A percentile compares a stretch with the other conserved stretches of the same genome.
phyloP scores from a whole-genome alignment of 345 rosid genomes.

The Trapa incisa region DNA sequence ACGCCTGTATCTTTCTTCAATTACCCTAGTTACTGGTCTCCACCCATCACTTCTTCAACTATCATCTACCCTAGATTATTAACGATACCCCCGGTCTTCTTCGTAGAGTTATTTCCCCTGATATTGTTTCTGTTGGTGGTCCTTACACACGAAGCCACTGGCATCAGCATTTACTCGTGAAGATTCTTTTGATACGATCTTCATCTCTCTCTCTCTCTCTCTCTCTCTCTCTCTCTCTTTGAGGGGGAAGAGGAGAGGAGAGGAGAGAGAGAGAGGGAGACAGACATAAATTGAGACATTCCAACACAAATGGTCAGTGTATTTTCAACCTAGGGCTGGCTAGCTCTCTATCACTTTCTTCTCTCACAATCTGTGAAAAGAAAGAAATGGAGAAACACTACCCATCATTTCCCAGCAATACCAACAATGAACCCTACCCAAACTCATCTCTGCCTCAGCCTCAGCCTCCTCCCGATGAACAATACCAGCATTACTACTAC shows the following conservation, averaged over 20 bases:
- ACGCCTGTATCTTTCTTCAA: conserved; percentile 4
- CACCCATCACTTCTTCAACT: not conserved
- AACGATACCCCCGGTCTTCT: not conserved
- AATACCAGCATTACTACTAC: no score
- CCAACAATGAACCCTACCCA: not conserved
- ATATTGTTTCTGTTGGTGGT: no score
- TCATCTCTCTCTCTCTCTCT: no score
- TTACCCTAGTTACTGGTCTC: not conserved
- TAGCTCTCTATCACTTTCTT: not conserved
- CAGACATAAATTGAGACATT: not conserved
- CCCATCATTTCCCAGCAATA: not conserved
- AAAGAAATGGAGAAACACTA: not conserved
- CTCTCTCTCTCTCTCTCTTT: no score
- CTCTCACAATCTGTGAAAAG: not conserved
- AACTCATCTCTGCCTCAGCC: not conserved
- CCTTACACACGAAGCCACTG: no score
- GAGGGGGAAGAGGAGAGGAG: not conserved
- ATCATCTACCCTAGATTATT: not conserved
- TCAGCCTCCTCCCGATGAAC: not conserved
- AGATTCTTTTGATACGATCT: no score
- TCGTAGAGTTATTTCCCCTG: not conserved
- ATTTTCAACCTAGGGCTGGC: not conserved
- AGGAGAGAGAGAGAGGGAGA: not conserved
- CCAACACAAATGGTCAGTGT: not conserved
- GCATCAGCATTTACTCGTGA: no score